Evolutionary conservation across 2,329 filamentous ascomycete genomes (phyloP), one percentile per base, ranked within the genome.

Genomic region (Xylariaceae sp.): DNA sequence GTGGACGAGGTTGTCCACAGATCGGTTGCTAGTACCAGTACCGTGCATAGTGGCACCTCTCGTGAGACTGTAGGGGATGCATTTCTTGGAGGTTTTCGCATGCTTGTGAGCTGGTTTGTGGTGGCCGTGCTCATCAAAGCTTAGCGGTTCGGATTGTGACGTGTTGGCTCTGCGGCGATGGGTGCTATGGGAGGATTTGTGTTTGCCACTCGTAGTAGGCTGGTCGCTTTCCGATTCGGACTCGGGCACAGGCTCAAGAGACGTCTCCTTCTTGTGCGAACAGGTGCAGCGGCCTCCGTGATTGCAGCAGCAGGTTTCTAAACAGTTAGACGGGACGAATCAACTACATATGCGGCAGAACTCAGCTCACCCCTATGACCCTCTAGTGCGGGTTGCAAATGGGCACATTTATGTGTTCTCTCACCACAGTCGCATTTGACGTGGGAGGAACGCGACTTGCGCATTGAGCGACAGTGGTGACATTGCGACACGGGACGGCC

Each of bases 401-500:
- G 79, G 48, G 76, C 69, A 66, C 81, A 84, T 65, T 80, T 80
- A 73, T 86, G 85, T 52, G 83, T 82, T 77, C 95, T 96, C 70
- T 95, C 88, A 66, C 89, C 91, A 69, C 93, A 98, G 70, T 97
- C 91, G 72, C 93, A 98, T 70, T 93, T 95, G 64, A 93, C 82
- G 70, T 97, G 93, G 55, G 92, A 88, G 48, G 91, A 85, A 61
- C 93, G 88, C 68, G 89, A 92, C 78, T 97, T 97, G 73, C 93
- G 91, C 77, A 95, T 86, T 57, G 86, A 82, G 67, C 93, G 92
- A 73, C 93, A 98, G 73, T 98, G 93, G 58, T 89, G 82, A 72
- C 93, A 98, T 83, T 98, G 93, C 60, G 93, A 95, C 59, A 97
- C 90, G 52, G 93, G 93, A 53, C 92, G 87, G 63, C 92, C 92